Evolutionary conservation across 257 asterid species (phyloP), one percentile per base, ranked within the genome.

Genomic region (Avicennia marina): DNA sequence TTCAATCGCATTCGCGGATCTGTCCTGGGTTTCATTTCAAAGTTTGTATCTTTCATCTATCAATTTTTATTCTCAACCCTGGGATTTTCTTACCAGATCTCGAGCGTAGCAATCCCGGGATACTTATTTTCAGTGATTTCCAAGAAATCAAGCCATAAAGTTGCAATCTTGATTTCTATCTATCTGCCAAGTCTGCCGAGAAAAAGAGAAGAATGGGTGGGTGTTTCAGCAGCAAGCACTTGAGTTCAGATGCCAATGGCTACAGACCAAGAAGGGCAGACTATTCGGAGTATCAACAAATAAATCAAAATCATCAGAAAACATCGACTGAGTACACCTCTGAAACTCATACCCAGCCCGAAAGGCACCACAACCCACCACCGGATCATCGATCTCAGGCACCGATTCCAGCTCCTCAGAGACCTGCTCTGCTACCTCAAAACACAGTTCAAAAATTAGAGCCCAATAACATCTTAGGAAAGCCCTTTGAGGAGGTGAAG

Each of bases 401-500:
- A 2, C 68, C 50, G 1, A 4, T 2, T 6, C 68, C 77, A 20
- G 33, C 71, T 33, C 59, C 75, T 5, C 64, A 17, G 40, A 59
- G 22, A 25, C 71, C 81, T 3, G 36, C 62, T 2, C 70, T 73
- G 1, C 59, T 68, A 10, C 63, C 72, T 53, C 77, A 64, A 38
- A 32, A 42, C 34, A 34, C 64, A 6, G 70, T 54, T 41, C 79
- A 73, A 18, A 72, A 70, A 56, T n/a, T 74, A 32, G 80, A 83
- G 54, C 76, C 73, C 55, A 83, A 78, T 24, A 75, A 66, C 78
- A 80, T 83, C 21, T 45, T 83, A 3, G 93, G 86, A 1, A 83
- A 80, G 75, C 83, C 80, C 44, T 80, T 80, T 51, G 93, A 80
- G 64, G 82, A 80, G 3, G 66, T 83, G 63, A 71, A 78, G 60